A percentile compares a stretch with the other conserved stretches of the same genome.
Evolutionary conservation across 257 asterid species (phyloP).

Genomic region (Plantago elongata): DNA sequence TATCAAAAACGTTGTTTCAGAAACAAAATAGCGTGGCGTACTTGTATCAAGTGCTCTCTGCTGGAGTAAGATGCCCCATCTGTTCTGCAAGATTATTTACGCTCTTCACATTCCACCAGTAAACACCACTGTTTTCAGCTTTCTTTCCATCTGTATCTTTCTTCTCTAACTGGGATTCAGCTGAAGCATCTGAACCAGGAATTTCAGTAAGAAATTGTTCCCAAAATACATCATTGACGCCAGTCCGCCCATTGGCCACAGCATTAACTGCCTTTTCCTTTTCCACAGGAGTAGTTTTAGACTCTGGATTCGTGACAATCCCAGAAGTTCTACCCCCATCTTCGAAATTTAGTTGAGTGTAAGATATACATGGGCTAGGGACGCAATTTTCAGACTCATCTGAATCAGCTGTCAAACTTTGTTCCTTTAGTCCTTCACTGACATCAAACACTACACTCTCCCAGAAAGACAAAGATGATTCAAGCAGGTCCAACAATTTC

Average conservation of each 20-base stretch:
- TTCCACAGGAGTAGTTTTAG: constrained; percentile 39
- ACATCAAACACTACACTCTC: constrained; percentile 45
- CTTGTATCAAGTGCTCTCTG: constrained; percentile 61
- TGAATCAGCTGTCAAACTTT: constrained; percentile 35
- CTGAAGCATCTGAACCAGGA: constrained; percentile 58
- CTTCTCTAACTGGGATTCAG: constrained; percentile 45
- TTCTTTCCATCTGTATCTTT: constrained; percentile 39
- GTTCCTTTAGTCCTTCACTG: constrained; percentile 36
- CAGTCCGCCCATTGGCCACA: constrained; percentile 40
- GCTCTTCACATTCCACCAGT: constrained; percentile 66
- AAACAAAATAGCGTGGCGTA: constrained; percentile 18
- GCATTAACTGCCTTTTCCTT: constrained; percentile 33
- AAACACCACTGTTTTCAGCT: constrained; percentile 40
- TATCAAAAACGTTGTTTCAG: constrained; percentile 22
- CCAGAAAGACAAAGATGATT: constrained; percentile 58
- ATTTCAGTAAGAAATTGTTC: constrained; percentile 91
- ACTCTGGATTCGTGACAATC: constrained; percentile 66
- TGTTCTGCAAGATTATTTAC: constrained; percentile 62
- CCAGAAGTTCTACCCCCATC: constrained; percentile 34
- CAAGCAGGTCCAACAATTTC: constrained; percentile 53
- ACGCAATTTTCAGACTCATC: constrained; percentile 45
- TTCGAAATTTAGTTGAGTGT: constrained; percentile 45
- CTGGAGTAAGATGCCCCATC: constrained; percentile 80
- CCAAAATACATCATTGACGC: constrained; percentile 90
- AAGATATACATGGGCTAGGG: constrained; percentile 49